Evolutionary conservation across 306 rosid species (phyloP).

Genomic region (Astragalus membranaceus): DNA sequence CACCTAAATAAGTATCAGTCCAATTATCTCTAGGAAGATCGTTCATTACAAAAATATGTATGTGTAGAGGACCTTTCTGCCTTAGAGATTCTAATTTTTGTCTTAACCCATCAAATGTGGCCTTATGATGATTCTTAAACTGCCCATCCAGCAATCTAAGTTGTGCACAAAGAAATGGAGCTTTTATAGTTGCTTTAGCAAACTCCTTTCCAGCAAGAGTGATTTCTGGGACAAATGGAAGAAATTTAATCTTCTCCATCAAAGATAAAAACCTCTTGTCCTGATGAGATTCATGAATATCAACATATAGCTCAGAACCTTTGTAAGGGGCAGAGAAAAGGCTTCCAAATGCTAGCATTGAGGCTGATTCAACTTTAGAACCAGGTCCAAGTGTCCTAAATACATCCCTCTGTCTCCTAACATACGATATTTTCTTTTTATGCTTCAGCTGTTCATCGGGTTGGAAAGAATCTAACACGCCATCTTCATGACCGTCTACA

Average conservation of each 20-base stretch:
- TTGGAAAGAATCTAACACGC: slow-evolving; percentile 67
- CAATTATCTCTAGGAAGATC: slow-evolving; percentile 79
- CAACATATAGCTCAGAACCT: slow-evolving; percentile 60
- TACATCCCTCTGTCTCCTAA: slow-evolving; percentile 54
- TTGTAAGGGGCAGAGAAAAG: slow-evolving; percentile 77
- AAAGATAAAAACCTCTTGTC: slow-evolving; percentile 48
- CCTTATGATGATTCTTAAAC: slow-evolving; percentile 81
- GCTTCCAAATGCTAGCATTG: slow-evolving; percentile 83
- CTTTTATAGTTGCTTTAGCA: slow-evolving; percentile 39
- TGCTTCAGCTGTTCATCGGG: slow-evolving; percentile 65
- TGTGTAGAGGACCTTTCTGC: slow-evolving; percentile 35
- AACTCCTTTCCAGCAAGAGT: slow-evolving; percentile 48
- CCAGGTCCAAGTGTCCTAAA: slow-evolving; percentile 64
- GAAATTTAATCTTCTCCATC: slow-evolving; percentile 45
- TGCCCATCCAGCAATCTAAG: slow-evolving; percentile 86
- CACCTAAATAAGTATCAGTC: slow-evolving; percentile 66
- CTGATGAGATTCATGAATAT: slow-evolving; percentile 51
- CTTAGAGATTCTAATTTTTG: slow-evolving; percentile 49
- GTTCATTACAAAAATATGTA: slow-evolving; percentile 74
- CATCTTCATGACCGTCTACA: slow-evolving; percentile 50
- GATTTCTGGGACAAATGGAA: slow-evolving; percentile 73
- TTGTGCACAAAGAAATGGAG: slow-evolving; percentile 81
- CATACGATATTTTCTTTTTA: slow-evolving; percentile 65
- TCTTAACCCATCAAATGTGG: slow-evolving; percentile 52
- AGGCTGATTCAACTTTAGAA: slow-evolving; percentile 59